A percentile compares a stretch with the other conserved stretches of the same genome.
These are phyloP conservation scores for Hypoxylon rickii DNA, from an alignment of 495 filamentous ascomycete species.

Conservation along the genomic window DNA sequence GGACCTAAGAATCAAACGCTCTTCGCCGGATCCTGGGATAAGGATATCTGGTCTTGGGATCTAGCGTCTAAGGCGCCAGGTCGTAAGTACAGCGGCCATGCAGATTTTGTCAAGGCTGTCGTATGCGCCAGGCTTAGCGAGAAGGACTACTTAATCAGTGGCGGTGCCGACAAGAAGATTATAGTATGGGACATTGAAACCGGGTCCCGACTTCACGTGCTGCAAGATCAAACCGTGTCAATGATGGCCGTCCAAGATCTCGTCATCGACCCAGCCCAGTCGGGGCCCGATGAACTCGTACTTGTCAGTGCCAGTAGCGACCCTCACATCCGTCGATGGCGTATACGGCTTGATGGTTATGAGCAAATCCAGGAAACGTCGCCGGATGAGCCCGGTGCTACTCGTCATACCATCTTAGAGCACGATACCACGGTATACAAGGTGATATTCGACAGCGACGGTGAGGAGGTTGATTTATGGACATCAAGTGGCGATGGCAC, in stretches of 20 bases:
- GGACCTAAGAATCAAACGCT: constrained; percentile 58
- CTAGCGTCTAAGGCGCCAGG: constrained; percentile 55
- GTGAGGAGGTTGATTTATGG: constrained; percentile 77
- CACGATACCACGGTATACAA: constrained; percentile 92
- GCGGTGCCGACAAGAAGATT: constrained; percentile 83
- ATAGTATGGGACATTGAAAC: constrained; percentile 77
- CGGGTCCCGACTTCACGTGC: constrained; percentile 68
- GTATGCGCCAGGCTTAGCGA: constrained; percentile 57
- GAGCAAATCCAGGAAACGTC: constrained; percentile 50
- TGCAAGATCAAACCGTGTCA: constrained; percentile 69
- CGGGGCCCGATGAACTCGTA: constrained; percentile 51
- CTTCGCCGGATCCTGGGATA: constrained; percentile 94
- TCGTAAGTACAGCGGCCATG: constrained; percentile 73
- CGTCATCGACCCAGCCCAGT: constrained; percentile 66
- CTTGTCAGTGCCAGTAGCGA: constrained; percentile 84
- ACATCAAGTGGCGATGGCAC: constrained; percentile 88
- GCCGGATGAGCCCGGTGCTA: constrained; percentile 44
- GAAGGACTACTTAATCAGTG: constrained; percentile 75
- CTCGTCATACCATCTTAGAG: constrained; percentile 66
- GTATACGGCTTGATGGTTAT: constrained; percentile 49
- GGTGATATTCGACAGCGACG: constrained; percentile 62
- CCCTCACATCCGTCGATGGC: constrained; percentile 80
- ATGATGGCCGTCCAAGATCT: constrained; percentile 77
- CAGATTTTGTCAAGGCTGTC: constrained; percentile 88
- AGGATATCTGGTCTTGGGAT: constrained; percentile 83